Evolutionary conservation across 371 early-diverging fungal genomes (phyloP), one percentile per base, ranked within the genome.

Genomic region (Mortierella sp.): DNA sequence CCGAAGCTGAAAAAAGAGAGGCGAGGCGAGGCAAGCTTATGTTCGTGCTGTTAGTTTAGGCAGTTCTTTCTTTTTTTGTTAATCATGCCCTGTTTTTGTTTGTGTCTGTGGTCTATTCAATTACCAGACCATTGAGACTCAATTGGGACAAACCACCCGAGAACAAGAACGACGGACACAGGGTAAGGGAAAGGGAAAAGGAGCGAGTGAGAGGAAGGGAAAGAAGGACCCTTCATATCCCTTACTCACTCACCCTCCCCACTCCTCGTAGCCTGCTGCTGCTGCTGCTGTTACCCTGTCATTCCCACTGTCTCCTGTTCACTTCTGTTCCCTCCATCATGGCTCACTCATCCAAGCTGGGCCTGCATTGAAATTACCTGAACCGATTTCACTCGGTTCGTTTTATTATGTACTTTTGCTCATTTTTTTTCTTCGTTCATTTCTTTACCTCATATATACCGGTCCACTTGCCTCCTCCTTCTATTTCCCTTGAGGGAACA

Each of bases 1-100:
- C 55, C 16, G 22, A 34, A n/a, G n/a, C n/a, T n/a, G n/a, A n/a
- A n/a, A n/a, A n/a, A 34, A 16, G 37, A 58, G 48, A 22, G 34
- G 34, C 55, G 34, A 58, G 61, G 37, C 61, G 37, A 58, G 61
- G 37, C 22, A 48, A 16, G 61, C 61, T 58, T 34, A 58, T 31
- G 48, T 48, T n/a, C 13, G 24, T 29, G 31, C 34, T 58, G 61
- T 58, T 58, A 58, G 61, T 58, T 58, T 58, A 58, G 61, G 4
- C n/a, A 6, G 48, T 34, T 22, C 16, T 7, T 58, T 58, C 61
- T 58, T 58, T 58, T 58, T 58, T 34, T 58, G 31, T 31, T 53
- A 26, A 29, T 53, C 53, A 14, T 50, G 9, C 24, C 50, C 24
- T 53, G 53, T 14, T 11, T 34, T 47, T 47, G 16, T 47, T 1